These are phyloP conservation scores for Alternaria sp. DNA, from an alignment of 2,329 filamentous ascomycete species.

Conservation along the genomic window DNA sequence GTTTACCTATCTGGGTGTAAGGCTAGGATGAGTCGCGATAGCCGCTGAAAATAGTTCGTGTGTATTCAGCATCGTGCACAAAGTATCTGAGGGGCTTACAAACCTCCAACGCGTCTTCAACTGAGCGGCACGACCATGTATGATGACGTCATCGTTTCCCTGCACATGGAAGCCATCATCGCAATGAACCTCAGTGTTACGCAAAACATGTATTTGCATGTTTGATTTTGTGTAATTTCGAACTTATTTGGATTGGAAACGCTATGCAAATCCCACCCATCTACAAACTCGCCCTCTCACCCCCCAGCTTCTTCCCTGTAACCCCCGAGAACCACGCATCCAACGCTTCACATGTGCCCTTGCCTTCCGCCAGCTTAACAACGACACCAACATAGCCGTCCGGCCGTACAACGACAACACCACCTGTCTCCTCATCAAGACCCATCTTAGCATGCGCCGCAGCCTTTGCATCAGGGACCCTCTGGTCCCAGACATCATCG, in stretches of 20 bases:
- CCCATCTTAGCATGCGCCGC: constrained; percentile 89
- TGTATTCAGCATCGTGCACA: not conserved
- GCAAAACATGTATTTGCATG: not conserved
- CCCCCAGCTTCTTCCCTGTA: constrained; percentile 64
- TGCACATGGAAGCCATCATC: not conserved
- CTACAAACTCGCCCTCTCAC: constrained; percentile 43
- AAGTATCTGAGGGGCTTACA: not conserved
- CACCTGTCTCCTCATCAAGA: constrained; percentile 73
- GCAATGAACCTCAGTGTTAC: not conserved
- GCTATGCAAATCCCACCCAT: not conserved
- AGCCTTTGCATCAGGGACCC: constrained; percentile 72
- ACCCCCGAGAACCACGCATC: constrained; percentile 83
- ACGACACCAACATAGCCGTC: constrained; percentile 87
- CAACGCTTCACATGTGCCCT: constrained; percentile 80
- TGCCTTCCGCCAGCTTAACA: constrained; percentile 74
- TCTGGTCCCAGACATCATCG: constrained; percentile 78
- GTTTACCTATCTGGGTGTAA: not conserved
- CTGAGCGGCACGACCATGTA: not conserved
- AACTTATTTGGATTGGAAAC: not conserved
- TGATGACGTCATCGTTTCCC: not conserved
- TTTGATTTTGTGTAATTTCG: not conserved
- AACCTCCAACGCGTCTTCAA: not conserved
- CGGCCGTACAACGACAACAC: constrained; percentile 81
- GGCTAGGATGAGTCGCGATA: not conserved
- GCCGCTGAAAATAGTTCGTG: not conserved